Conservation (phyloP, 139 green algal genomes). For the Eudorina sp. region DNA sequence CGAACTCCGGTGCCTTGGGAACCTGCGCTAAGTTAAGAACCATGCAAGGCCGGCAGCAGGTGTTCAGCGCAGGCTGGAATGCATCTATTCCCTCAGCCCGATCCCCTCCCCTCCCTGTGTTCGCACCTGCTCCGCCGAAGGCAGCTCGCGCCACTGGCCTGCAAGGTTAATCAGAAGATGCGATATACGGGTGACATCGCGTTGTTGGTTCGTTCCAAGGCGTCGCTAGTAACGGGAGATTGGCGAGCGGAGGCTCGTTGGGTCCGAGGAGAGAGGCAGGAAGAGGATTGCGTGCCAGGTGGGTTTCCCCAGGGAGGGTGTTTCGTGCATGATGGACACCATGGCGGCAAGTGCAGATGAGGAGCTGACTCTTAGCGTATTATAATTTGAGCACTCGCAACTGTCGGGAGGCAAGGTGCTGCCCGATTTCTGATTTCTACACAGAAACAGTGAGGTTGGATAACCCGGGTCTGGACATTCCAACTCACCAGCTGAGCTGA, state of each 20-base stretch:
- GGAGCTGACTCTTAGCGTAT: neutral
- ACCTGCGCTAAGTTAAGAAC: neutral
- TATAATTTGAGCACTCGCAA: neutral
- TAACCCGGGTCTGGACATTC: neutral
- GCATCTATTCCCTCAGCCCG: neutral
- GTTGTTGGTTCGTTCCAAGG: neutral
- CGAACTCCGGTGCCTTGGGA: constrained; percentile 52
- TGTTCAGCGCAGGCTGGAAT: neutral
- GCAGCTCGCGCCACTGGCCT: constrained; percentile 58
- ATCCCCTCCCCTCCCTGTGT: neutral
- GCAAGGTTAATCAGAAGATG: neutral
- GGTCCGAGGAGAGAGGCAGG: neutral
- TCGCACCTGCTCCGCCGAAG: constrained; percentile 13
- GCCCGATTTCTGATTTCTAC: neutral
- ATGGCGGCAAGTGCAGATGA: neutral
- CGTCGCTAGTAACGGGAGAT: neutral
- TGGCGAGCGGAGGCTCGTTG: neutral
- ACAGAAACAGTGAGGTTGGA: neutral
- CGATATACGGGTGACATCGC: too few relatives aligned
- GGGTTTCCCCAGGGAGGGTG: neutral
- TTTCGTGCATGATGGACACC: neutral
- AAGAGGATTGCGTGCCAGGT: neutral
- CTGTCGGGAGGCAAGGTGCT: neutral
- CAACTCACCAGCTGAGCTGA: constrained; percentile 33
- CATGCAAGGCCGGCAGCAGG: neutral